Conservation (phyloP, 140 eudicot genomes). For the Senecio squalidus region DNA sequence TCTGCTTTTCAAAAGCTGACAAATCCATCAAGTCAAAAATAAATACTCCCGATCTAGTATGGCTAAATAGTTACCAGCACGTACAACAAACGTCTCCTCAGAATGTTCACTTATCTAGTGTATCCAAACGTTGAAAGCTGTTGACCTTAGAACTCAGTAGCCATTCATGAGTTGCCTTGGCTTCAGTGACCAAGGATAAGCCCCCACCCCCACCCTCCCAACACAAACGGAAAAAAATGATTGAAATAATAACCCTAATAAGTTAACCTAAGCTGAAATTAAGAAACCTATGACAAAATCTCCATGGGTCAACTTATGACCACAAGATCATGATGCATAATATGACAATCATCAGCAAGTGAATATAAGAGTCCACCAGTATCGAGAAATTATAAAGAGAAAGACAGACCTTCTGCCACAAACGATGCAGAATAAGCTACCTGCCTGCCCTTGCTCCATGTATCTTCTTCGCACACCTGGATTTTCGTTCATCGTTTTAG, state of each 20-base stretch:
- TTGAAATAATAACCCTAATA: background rate
- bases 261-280: slow-evolving; percentile 8
- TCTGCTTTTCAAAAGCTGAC: slow-evolving; percentile 6
- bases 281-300: slow-evolving; percentile 10
- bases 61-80: background rate
- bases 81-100: background rate
- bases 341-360: slow-evolving; percentile 14
- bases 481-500: slow-evolving; percentile 48
- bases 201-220: background rate
- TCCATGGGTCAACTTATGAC: slow-evolving; percentile 14
- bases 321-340: slow-evolving; percentile 13
- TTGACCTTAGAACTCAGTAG: background rate
- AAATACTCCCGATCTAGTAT: slow-evolving; percentile 1
- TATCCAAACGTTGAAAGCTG: background rate
- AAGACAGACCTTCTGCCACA: slow-evolving; percentile 69
- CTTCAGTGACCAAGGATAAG: slow-evolving; percentile 2
- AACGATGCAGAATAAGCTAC: slow-evolving; percentile 71
- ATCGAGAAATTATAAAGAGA: slow-evolving; percentile 23
- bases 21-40: slow-evolving; percentile 11
- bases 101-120: background rate
- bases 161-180: slow-evolving; percentile 9
- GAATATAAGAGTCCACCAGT: slow-evolving; percentile 22
- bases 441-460: slow-evolving; percentile 64
- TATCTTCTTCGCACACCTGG: slow-evolving; percentile 42
- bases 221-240: background rate